Evolutionary conservation across 768 basidiomycete genomes (phyloP).

Genomic region (Hericium erinaceus): DNA sequence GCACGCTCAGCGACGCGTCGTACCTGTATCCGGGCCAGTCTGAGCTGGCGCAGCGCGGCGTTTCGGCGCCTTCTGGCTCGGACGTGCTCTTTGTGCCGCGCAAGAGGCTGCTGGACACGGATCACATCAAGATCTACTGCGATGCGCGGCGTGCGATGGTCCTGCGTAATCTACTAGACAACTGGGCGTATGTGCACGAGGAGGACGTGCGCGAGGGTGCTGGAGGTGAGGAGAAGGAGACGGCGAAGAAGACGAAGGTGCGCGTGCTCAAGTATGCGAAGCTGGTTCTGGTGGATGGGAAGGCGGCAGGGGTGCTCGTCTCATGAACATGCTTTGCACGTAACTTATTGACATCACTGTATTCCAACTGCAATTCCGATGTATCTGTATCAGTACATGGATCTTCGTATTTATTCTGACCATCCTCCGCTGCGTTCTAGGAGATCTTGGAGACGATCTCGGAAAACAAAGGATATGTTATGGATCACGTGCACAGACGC

Average conservation of each 20-base stretch:
- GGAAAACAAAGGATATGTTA: no score
- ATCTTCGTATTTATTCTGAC: not conserved
- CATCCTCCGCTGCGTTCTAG: no score
- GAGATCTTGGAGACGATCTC: no score
- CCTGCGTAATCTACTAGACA: constrained; percentile 41
- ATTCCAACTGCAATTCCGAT: not conserved
- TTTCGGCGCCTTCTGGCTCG: not conserved
- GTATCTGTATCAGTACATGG: not conserved
- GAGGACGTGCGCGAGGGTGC: not conserved
- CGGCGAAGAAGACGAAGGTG: not conserved
- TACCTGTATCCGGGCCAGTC: not conserved
- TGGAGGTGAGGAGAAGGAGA: not conserved
- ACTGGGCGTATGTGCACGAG: constrained; percentile 30
- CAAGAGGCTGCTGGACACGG: constrained; percentile 13
- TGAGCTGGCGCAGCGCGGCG: not conserved
- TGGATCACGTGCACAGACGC: not conserved
- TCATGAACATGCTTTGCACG: not conserved
- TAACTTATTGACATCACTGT: not conserved
- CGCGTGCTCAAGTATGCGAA: not conserved
- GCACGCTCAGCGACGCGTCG: not conserved
- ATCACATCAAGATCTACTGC: constrained; percentile 54
- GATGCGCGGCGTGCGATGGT: constrained; percentile 38
- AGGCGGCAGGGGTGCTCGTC: not conserved
- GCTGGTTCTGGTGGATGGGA: not conserved
- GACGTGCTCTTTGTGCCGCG: not conserved